Evolutionary conservation across 352 stramenopile species (phyloP).

Genomic region (Globisporangium spiculum): DNA sequence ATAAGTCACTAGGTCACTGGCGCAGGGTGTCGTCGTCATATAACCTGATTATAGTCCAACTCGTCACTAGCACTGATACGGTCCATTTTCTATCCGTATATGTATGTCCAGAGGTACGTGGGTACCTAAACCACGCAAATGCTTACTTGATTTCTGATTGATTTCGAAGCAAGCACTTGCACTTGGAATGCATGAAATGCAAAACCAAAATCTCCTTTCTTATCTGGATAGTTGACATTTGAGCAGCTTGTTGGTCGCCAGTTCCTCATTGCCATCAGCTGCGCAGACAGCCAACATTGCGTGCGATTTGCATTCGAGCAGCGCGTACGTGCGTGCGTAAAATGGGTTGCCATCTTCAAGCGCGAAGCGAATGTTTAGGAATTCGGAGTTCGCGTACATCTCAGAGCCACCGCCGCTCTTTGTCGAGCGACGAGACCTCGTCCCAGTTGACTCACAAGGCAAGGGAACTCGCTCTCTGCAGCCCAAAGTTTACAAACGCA

Average conservation of each 20-base stretch:
- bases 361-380: background rate
- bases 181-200: background rate
- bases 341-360: background rate
- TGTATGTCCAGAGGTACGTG: background rate
- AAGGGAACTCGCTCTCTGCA: background rate
- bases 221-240: background rate
- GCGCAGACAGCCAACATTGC: background rate
- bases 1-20: background rate
- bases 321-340: background rate
- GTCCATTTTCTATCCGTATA: background rate
- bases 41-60: background rate
- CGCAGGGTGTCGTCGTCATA: background rate
- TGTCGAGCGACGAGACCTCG: constrained; percentile 3
- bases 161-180: background rate
- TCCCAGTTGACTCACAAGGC: background rate
- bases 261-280: background rate
- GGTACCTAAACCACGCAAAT: background rate
- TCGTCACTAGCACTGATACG: background rate
- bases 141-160: background rate
- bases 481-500: background rate
- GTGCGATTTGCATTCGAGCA: background rate
- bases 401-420: background rate
- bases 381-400: background rate
- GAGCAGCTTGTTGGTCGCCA: background rate
- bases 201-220: background rate